Conservation (phyloP, 23 red algal species). For the Gracilaria domingensis region DNA sequence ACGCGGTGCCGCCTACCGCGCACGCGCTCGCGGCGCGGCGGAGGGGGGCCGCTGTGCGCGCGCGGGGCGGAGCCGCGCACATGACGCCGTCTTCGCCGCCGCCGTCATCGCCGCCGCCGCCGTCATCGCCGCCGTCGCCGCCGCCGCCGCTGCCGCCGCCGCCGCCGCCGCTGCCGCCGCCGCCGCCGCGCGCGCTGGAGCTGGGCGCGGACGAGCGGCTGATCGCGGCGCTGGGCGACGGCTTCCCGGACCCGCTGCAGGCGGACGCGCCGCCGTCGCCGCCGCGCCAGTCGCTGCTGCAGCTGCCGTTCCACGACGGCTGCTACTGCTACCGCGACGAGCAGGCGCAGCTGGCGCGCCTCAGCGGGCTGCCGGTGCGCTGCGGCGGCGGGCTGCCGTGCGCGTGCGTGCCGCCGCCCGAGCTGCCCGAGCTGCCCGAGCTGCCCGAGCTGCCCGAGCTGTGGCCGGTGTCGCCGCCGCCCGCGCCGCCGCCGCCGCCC, state of each 20-base stretch:
- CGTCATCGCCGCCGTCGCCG: not conserved
- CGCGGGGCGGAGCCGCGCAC: no score
- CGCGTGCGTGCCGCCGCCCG: slow-evolving; percentile 6
- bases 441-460: not conserved
- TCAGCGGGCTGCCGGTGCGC: slow-evolving; percentile 43
- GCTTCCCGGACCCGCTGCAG: slow-evolving; percentile 6
- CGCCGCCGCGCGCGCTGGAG: not conserved
- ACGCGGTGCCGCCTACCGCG: not conserved
- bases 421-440: not conserved
- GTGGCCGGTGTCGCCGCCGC: not conserved
- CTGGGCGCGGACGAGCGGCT: not conserved
- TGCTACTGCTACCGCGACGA: slow-evolving; percentile 67
- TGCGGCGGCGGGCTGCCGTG: slow-evolving; percentile 71
- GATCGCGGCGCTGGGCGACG: not conserved
- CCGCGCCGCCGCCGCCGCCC: slow-evolving; percentile 10
- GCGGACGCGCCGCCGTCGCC: not conserved
- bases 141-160: not conserved
- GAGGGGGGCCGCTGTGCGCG: not conserved
- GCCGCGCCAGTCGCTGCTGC: not conserved
- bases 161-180: slow-evolving; percentile 4
- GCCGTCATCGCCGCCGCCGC: not conserved
- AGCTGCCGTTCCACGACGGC: slow-evolving; percentile 28
- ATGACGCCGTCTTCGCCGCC: not conserved
- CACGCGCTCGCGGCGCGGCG: no score
- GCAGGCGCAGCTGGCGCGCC: slow-evolving; percentile 15